phyloP scores from a whole-genome alignment of 345 rosid genomes.

The Erodium maritimum region DNA sequence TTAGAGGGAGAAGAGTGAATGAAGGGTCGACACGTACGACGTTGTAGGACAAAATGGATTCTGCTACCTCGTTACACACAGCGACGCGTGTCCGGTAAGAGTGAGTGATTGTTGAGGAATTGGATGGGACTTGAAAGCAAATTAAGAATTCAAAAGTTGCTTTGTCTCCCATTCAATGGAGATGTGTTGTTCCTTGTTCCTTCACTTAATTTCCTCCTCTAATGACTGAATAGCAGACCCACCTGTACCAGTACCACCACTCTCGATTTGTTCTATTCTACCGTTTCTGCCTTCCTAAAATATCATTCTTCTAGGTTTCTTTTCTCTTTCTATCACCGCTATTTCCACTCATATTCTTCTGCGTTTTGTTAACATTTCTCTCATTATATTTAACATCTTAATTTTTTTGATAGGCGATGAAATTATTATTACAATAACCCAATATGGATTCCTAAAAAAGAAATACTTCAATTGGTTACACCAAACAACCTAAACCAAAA shows the following conservation, averaged over 20 bases:
- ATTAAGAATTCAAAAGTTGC: neutral
- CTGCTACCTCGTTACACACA: neutral
- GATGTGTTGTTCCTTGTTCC: neutral
- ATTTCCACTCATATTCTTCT: neutral
- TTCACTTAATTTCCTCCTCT: neutral
- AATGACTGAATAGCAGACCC: too few species aligned
- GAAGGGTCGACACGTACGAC: conserved; percentile 7
- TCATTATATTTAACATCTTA: too few species aligned
- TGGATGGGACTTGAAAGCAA: too few species aligned
- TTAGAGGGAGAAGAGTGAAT: neutral
- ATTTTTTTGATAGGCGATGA: too few species aligned
- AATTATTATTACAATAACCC: too few species aligned
- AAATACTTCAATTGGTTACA: too few species aligned
- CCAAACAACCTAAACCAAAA: too few species aligned
- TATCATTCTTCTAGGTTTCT: neutral
- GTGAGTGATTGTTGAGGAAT: conserved; percentile 7
- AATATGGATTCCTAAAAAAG: too few species aligned
- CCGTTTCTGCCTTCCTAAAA: neutral
- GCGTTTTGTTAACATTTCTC: too few species aligned
- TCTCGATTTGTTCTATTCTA: neutral
- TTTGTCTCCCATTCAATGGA: conserved; percentile 2
- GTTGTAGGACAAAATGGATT: neutral
- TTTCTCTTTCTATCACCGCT: neutral
- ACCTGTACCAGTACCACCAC: neutral
- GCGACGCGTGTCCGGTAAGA: conserved; percentile 9